A percentile compares a stretch with the other conserved stretches of the same genome.
These are phyloP conservation scores for Wickerhamomyces hampshirensis DNA, from an alignment of 805 yeast species.

Conservation along the genomic window DNA sequence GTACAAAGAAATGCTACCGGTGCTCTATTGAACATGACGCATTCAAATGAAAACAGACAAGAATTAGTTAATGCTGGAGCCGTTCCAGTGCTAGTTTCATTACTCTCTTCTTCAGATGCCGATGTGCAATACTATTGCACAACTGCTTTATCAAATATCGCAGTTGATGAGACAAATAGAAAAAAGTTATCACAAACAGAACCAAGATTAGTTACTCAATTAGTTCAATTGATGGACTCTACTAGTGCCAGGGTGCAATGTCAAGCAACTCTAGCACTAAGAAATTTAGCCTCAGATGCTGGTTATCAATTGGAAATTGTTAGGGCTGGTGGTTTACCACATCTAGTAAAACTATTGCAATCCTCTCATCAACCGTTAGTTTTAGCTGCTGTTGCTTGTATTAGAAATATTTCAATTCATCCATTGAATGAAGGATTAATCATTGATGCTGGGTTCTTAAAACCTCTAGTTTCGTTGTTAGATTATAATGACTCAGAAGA, in stretches of 20 bases:
- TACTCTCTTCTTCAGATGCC: constrained; percentile 81
- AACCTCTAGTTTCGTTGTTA: constrained; percentile 81
- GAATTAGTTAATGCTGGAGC: constrained; percentile 98
- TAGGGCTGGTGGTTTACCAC: constrained; percentile 92
- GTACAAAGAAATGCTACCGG: constrained; percentile 99
- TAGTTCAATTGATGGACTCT: constrained; percentile 89
- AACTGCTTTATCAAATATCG: constrained; percentile 93
- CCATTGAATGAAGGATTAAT: constrained; percentile 94
- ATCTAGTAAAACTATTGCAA: constrained; percentile 82
- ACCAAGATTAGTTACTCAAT: constrained; percentile 82
- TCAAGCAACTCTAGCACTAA: constrained; percentile 93
- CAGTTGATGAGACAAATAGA: constrained; percentile 91
- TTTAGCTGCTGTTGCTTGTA: constrained; percentile 96
- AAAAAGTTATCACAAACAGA: constrained; percentile 86
- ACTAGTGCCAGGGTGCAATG: constrained; percentile 94
- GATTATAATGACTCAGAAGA: constrained; percentile 88
- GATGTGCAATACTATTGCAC: constrained; percentile 99
- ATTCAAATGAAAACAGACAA: constrained; percentile 91
- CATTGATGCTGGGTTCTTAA: constrained; percentile 93
- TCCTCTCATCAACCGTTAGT: constrained; percentile 89
- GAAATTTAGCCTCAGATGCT: constrained; percentile 94
- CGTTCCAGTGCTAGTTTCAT: constrained; percentile 88
- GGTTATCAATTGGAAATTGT: constrained; percentile 95
- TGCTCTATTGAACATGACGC: constrained; percentile 96
- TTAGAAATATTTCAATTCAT: constrained; percentile 93